These are phyloP conservation scores for Psophocarpus tetragonolobus DNA, from an alignment of 306 rosid genomes.

Conservation along the genomic window DNA sequence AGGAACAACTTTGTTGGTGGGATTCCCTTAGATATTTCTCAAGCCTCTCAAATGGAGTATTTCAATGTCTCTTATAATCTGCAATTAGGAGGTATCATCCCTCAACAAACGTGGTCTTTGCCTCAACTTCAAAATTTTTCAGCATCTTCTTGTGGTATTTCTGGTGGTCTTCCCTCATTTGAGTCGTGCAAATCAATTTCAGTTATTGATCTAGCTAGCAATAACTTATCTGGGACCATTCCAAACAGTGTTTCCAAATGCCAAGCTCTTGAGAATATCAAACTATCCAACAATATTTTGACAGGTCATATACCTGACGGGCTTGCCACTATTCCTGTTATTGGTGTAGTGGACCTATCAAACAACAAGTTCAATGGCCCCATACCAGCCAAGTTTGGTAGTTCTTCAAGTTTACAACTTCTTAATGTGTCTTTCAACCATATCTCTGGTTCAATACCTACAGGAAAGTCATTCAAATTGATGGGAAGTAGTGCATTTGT, in stretches of 20 bases:
- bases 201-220: conserved; percentile 59
- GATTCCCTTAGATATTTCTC: conserved; percentile 67
- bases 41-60: conserved; percentile 65
- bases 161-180: conserved; percentile 65
- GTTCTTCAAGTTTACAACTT: conserved; percentile 64
- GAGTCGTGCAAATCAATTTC: conserved; percentile 60
- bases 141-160: conserved; percentile 70
- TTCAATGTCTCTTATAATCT: conserved; percentile 72
- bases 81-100: conserved; percentile 59
- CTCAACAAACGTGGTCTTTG: conserved; percentile 61
- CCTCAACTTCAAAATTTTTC: conserved; percentile 73
- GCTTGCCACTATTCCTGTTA: conserved; percentile 66
- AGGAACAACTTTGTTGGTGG: conserved; percentile 75
- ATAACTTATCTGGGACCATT: conserved; percentile 60
- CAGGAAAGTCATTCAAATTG: conserved; percentile 43
- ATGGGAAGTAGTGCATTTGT: conserved; percentile 70
- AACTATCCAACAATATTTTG: conserved; percentile 59
- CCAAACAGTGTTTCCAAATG: conserved; percentile 66
- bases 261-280: conserved; percentile 54
- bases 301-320: conserved; percentile 80
- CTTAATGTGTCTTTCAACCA: conserved; percentile 88
- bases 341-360: conserved; percentile 66
- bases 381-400: conserved; percentile 70
- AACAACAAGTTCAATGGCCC: conserved; percentile 64
- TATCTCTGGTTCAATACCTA: conserved; percentile 86